Percentiles rank a stretch among this genome's conserved stretches.
These are phyloP conservation scores for Tetragonia tetragonoides DNA, from an alignment of 148 eudicot species.

Conservation along the genomic window DNA sequence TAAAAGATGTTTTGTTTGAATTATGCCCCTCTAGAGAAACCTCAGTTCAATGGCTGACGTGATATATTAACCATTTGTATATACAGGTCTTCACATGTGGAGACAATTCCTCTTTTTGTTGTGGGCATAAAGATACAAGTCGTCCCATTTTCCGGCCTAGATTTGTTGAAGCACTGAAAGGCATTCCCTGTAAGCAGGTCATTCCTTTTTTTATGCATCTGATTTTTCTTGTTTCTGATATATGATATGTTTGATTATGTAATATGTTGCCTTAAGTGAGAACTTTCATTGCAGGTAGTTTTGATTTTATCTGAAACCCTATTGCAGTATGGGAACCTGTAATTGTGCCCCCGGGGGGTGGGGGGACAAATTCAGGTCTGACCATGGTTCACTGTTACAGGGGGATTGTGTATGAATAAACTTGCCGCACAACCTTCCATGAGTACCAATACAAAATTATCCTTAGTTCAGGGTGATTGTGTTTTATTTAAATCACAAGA, in stretches of 20 bases:
- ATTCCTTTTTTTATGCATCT: not conserved
- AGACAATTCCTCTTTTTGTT: constrained; percentile 88
- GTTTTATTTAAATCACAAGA: no score
- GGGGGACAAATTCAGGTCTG: no score
- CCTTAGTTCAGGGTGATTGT: no score
- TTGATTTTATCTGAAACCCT: no score
- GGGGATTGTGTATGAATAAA: no score
- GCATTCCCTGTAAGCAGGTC: constrained; percentile 86
- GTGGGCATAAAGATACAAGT: constrained; percentile 78
- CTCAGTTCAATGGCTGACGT: not conserved
- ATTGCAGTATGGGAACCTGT: no score
- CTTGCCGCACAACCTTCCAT: no score
- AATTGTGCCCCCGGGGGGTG: no score
- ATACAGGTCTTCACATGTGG: constrained; percentile 92
- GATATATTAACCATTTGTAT: not conserved
- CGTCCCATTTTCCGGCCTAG: constrained; percentile 92
- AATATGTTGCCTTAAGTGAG: no score
- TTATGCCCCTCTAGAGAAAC: not conserved
- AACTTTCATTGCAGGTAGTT: no score
- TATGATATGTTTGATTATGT: not conserved
- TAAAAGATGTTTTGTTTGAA: not conserved
- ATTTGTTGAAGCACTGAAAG: constrained; percentile 76
- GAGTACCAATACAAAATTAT: no score
- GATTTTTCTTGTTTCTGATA: not conserved
- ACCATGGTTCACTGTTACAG: no score